phyloP scores from a whole-genome alignment of 129 eudicot species.

The Arctium lappa region DNA sequence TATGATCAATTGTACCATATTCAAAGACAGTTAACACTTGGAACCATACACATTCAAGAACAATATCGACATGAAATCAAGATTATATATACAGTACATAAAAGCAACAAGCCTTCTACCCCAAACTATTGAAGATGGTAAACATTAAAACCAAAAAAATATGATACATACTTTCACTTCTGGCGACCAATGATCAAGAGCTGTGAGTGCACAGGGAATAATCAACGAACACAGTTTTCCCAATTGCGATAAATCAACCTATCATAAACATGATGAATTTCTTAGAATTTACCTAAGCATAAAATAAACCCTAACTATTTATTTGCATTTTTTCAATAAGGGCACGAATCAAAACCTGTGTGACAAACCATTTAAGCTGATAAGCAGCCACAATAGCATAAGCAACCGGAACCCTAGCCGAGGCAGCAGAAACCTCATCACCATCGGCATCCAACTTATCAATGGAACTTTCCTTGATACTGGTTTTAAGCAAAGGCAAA shows the following conservation, averaged over 20 bases:
- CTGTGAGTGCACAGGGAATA: conserved; percentile 80
- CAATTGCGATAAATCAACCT: conserved; percentile 67
- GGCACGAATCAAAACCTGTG: conserved; percentile 50
- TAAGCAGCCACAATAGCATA: conserved; percentile 77
- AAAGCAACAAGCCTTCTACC: not conserved
- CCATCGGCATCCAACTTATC: conserved; percentile 43
- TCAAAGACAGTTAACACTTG: not conserved
- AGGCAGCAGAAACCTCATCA: conserved; percentile 65
- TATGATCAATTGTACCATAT: too few species aligned
- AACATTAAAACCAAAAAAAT: too few species aligned
- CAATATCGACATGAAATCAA: not conserved
- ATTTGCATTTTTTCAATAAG: not conserved
- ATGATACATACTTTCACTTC: conserved; percentile 64
- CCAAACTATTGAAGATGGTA: too few species aligned
- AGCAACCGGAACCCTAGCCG: conserved; percentile 69
- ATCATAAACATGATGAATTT: conserved; percentile 11
- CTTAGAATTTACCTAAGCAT: not conserved
- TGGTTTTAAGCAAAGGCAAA: conserved; percentile 60
- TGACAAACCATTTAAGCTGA: conserved; percentile 82
- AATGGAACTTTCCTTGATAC: conserved; percentile 70
- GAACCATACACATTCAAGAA: not conserved
- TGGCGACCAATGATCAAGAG: conserved; percentile 97
- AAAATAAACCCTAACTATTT: not conserved
- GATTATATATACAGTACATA: not conserved
- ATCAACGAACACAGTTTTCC: conserved; percentile 75